Conservation (phyloP, 148 eudicot species). For the Cornus suecica region DNA sequence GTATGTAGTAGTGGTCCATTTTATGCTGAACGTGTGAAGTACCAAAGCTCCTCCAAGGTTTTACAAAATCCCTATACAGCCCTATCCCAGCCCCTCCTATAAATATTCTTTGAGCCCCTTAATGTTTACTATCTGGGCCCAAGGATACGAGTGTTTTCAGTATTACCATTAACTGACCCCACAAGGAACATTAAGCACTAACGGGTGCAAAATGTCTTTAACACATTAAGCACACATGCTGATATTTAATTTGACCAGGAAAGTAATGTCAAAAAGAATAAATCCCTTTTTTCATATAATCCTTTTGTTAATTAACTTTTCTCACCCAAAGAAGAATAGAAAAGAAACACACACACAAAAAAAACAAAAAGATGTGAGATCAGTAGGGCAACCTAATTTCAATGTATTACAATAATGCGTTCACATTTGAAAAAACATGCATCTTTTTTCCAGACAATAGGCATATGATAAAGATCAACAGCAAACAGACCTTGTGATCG, state of each 20-base stretch:
- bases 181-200: background rate
- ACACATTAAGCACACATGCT: background rate
- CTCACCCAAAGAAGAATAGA: too few species aligned
- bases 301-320: background rate
- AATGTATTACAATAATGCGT: background rate
- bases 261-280: too few species aligned
- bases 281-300: background rate
- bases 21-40: background rate
- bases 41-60: background rate
- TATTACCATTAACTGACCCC: too few species aligned
- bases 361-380: background rate
- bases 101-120: too few species aligned
- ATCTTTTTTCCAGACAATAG: background rate
- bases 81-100: too few species aligned
- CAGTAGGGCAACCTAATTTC: background rate
- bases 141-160: too few species aligned
- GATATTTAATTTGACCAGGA: background rate
- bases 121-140: too few species aligned
- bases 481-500: conserved; percentile 71
- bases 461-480: background rate
- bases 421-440: background rate
- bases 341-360: too few species aligned
- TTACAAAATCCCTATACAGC: too few species aligned
- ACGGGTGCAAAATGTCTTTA: background rate
- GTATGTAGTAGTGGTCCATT: background rate